Conservation (phyloP, 1,139 yeast species). For the Blastobotrys apis region DNA sequence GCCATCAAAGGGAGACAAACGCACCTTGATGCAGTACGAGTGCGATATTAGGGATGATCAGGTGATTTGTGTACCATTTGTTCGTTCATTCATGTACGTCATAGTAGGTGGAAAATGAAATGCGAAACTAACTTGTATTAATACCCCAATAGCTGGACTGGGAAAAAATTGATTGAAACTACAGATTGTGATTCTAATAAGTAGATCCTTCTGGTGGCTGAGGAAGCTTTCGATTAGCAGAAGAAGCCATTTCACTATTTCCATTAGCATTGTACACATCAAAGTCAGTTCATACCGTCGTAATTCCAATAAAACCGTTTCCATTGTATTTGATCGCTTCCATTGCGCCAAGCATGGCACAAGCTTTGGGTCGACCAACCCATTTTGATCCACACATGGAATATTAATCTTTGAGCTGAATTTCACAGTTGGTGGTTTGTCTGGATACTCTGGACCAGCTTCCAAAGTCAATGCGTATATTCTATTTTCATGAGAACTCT, state of each 20-base stretch:
- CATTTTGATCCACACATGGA: conserved; percentile 68
- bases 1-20: conserved; percentile 14
- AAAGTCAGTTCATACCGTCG: conserved; percentile 38
- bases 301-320: conserved; percentile 79
- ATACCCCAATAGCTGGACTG: conserved; percentile 10
- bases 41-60: conserved; percentile 22
- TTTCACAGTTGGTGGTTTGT: conserved; percentile 73
- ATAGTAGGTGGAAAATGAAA: no score
- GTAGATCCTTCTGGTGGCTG: conserved; percentile 91
- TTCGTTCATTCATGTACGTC: conserved; percentile 14
- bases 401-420: conserved; percentile 82
- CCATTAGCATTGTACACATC: not conserved
- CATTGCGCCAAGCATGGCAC: conserved; percentile 75
- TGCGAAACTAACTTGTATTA: not conserved
- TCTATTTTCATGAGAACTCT: conserved; percentile 82
- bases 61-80: conserved; percentile 26
- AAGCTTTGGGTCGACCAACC: conserved; percentile 45
- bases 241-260: conserved; percentile 67
- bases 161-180: conserved; percentile 46
- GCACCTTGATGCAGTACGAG: conserved; percentile 41
- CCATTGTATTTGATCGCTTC: conserved; percentile 89
- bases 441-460: conserved; percentile 86
- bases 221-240: conserved; percentile 74
- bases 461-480: conserved; percentile 78
- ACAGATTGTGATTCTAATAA: conserved; percentile 44